Conservation (phyloP, 1,139 yeast genomes). For the Zygoascus sp. region DNA sequence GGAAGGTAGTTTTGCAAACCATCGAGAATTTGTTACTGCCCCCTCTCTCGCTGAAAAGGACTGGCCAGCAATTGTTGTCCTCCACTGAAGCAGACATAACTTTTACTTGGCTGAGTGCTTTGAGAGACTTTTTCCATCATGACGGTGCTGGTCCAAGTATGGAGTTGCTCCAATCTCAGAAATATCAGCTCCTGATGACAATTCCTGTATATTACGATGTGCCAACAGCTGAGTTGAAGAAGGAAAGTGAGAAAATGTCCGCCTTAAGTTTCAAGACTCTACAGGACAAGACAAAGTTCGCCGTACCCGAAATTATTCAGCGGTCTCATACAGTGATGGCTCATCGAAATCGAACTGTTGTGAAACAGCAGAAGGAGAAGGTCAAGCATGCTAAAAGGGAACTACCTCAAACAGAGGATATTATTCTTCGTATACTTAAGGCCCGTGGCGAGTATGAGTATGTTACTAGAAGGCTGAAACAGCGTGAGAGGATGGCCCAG, state of each 20-base stretch:
- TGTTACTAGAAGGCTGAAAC: conserved; percentile 54
- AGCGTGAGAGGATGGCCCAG: conserved; percentile 58
- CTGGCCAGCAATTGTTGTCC: conserved; percentile 48
- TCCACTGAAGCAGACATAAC: conserved; percentile 63
- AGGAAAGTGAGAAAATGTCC: conserved; percentile 54
- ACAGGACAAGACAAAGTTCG: conserved; percentile 31
- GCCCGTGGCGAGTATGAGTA: conserved; percentile 44
- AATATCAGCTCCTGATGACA: conserved; percentile 59
- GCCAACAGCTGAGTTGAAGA: conserved; percentile 46
- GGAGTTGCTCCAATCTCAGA: conserved; percentile 56
- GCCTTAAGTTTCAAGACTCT: conserved; percentile 29
- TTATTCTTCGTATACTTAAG: conserved; percentile 55
- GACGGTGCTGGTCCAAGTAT: conserved; percentile 80
- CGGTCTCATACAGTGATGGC: conserved; percentile 67
- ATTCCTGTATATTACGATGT: conserved; percentile 67
- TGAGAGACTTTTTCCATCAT: conserved; percentile 71
- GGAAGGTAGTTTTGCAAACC: conserved; percentile 61
- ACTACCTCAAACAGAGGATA: conserved; percentile 62
- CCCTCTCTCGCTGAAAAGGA: conserved; percentile 55
- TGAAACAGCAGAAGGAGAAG: conserved; percentile 51
- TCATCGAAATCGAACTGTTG: conserved; percentile 60
- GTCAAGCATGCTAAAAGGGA: conserved; percentile 49
- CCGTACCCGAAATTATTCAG: conserved; percentile 53
- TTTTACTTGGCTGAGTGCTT: conserved; percentile 64
- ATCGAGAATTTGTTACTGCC: conserved; percentile 73